Conservation (phyloP, 495 filamentous ascomycete species). For the Neurospora sp. region DNA sequence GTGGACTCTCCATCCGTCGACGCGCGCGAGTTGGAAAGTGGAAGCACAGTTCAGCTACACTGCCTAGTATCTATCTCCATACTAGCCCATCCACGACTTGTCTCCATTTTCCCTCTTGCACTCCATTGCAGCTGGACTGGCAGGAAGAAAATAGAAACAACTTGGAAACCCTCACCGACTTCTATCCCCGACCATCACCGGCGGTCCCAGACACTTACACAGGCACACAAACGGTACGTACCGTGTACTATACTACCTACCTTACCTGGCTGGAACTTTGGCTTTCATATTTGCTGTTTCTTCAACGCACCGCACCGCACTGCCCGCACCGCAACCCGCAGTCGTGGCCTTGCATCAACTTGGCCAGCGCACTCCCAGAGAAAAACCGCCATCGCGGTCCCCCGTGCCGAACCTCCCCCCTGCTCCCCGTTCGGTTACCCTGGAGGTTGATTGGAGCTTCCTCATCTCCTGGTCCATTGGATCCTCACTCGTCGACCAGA, state of each 20-base stretch:
- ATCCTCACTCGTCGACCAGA: neutral
- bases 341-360: neutral
- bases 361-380: neutral
- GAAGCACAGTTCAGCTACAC: too few relatives aligned
- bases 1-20: too few relatives aligned
- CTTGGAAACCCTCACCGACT: neutral
- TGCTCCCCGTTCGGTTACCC: neutral
- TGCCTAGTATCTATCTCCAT: too few relatives aligned
- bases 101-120: neutral
- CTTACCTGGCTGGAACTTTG: neutral
- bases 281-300: neutral
- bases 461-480: neutral
- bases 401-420: neutral
- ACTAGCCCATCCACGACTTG: too few relatives aligned
- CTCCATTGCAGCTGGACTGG: neutral
- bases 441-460: neutral
- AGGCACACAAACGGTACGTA: neutral
- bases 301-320: neutral
- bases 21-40: too few relatives aligned
- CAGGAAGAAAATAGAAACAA: neutral
- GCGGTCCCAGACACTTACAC: neutral
- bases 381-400: neutral
- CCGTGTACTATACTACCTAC: neutral
- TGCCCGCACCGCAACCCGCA: neutral
- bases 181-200: neutral